These are phyloP conservation scores for Pichia occidentalis DNA, from an alignment of 805 yeast species.

Conservation along the genomic window DNA sequence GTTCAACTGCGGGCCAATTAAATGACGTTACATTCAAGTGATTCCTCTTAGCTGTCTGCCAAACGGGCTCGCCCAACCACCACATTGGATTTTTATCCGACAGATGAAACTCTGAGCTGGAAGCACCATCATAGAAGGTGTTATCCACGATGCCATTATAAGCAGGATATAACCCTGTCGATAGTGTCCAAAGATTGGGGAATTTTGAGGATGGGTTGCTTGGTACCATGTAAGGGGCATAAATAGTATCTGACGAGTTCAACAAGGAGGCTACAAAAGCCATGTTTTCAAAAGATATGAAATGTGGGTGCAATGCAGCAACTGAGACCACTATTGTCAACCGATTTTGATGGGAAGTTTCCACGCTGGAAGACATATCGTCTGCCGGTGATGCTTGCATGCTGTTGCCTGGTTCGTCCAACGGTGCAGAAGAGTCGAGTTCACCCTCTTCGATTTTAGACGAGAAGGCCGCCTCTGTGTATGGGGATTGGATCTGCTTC, in stretches of 20 bases:
- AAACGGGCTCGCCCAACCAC: constrained; percentile 91
- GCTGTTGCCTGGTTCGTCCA: no score
- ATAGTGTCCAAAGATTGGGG: constrained; percentile 88
- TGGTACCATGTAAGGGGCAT: constrained; percentile 82
- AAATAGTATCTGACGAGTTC: constrained; percentile 41
- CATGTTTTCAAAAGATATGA: constrained; percentile 56
- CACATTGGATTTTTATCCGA: constrained; percentile 49
- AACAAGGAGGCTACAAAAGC: constrained; percentile 63
- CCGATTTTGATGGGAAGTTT: no score
- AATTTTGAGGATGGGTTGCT: constrained; percentile 85
- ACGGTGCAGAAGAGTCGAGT: no score
- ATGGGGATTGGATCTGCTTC: no score
- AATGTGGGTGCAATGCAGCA: constrained; percentile 91
- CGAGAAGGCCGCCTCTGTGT: no score
- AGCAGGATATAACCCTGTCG: constrained; percentile 78
- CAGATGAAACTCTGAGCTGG: constrained; percentile 48
- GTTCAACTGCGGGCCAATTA: constrained; percentile 92
- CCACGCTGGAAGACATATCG: no score
- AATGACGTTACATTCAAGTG: constrained; percentile 69
- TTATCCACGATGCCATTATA: constrained; percentile 87
- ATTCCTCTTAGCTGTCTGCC: constrained; percentile 68
- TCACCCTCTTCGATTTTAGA: no score
- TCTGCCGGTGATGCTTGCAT: no score
- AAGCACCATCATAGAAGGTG: constrained; percentile 60
- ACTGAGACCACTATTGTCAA: constrained; percentile 66